A percentile compares a stretch with the other conserved stretches of the same genome.
Conservation (phyloP, 441 rosid species). For the Capsella rubella region DNA sequence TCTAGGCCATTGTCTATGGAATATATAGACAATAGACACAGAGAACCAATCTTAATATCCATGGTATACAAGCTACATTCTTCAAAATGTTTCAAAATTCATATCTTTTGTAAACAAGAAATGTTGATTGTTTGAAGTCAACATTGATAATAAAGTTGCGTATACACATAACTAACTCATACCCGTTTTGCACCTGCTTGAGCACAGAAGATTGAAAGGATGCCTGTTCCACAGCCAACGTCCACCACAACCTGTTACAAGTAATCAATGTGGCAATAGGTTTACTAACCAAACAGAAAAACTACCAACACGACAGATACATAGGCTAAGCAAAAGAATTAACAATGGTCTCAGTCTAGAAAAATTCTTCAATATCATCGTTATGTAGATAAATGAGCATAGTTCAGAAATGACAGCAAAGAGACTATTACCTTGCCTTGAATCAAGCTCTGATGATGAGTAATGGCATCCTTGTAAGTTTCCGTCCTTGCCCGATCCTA, state of each 20-base stretch:
- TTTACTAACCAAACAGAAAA: slow-evolving; percentile 4
- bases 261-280: slow-evolving; percentile 31
- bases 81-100: slow-evolving; percentile 5
- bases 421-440: slow-evolving; percentile 79
- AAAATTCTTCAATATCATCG: slow-evolving; percentile 14
- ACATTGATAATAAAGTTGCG: not conserved
- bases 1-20: slow-evolving; percentile 29
- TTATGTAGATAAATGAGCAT: slow-evolving; percentile 23
- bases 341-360: slow-evolving; percentile 1
- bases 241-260: slow-evolving; percentile 86
- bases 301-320: slow-evolving; percentile 7
- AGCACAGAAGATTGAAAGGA: slow-evolving; percentile 97
- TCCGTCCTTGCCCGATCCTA: slow-evolving; percentile 94
- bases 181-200: slow-evolving; percentile 99
- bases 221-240: slow-evolving; percentile 99
- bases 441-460: slow-evolving; percentile 80
- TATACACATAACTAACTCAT: slow-evolving; percentile 26
- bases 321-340: slow-evolving; percentile 17
- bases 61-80: slow-evolving; percentile 20
- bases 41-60: not conserved
- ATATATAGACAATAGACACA: not conserved
- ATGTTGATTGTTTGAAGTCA: not conserved
- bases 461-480: slow-evolving; percentile 81
- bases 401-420: slow-evolving; percentile 33
- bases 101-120: slow-evolving; percentile 5